Conservation (phyloP, 768 basidiomycete species). For the Termitomyces sp. region DNA sequence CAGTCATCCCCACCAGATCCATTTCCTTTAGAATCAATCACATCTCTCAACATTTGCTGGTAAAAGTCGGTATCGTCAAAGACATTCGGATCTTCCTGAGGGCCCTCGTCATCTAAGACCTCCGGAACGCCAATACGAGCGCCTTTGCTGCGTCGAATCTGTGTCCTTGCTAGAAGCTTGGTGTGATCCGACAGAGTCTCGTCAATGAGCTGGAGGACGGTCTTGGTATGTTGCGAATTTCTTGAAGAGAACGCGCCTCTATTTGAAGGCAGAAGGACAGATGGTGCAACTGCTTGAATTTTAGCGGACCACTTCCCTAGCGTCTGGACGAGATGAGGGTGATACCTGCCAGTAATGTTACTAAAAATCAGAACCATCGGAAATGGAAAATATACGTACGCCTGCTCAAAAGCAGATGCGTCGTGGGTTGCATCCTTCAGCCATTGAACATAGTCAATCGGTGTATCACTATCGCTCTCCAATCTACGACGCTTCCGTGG, state of each 20-base stretch:
- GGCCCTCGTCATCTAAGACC: slow-evolving; percentile 25
- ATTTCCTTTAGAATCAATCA: slow-evolving; percentile 68
- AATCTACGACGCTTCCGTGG: slow-evolving; percentile 54
- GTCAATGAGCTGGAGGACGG: slow-evolving; percentile 71
- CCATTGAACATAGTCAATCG: slow-evolving; percentile 26
- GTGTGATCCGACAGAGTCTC: slow-evolving; percentile 56
- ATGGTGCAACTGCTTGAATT: slow-evolving; percentile 87
- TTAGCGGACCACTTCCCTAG: slow-evolving; percentile 95
- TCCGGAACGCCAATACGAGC: slow-evolving; percentile 32
- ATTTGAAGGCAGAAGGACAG: slow-evolving; percentile 63
- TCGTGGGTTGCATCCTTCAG: slow-evolving; percentile 38
- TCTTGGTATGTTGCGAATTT: slow-evolving; percentile 50
- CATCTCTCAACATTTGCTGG: slow-evolving; percentile 83
- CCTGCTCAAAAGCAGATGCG: slow-evolving; percentile 41
- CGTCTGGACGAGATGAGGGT: slow-evolving; percentile 69
- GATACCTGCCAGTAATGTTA: slow-evolving; percentile 32
- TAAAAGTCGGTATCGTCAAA: slow-evolving; percentile 95
- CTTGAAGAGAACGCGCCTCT: slow-evolving; percentile 61
- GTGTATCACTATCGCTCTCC: slow-evolving; percentile 20
- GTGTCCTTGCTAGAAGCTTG: slow-evolving; percentile 61
- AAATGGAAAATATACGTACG: slow-evolving; percentile 30
- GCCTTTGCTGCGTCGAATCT: slow-evolving; percentile 44
- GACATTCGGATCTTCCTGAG: slow-evolving; percentile 36
- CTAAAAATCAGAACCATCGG: neutral
- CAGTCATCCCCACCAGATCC: slow-evolving; percentile 48